phyloP scores from a whole-genome alignment of 2,329 filamentous ascomycete genomes.

The Pseudogymnoascus sp. region DNA sequence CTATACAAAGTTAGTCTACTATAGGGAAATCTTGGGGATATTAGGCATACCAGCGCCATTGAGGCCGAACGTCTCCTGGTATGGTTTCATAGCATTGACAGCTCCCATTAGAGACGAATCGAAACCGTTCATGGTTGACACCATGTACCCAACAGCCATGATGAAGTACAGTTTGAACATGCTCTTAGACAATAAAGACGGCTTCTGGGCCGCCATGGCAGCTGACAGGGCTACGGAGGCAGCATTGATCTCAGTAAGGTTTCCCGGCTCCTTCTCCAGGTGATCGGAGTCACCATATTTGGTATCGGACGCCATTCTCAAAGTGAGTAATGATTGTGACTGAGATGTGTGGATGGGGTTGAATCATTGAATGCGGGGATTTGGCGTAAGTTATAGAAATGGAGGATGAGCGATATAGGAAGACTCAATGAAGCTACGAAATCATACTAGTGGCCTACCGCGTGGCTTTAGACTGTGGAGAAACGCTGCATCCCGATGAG shows the following conservation, averaged over 20 bases:
- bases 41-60: conserved; percentile 33
- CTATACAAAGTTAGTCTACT: neutral
- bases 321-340: neutral
- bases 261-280: conserved; percentile 16
- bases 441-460: neutral
- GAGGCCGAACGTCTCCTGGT: conserved; percentile 43
- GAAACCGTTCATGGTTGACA: conserved; percentile 50
- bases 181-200: conserved; percentile 27
- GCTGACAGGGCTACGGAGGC: conserved; percentile 32
- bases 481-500: neutral
- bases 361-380: neutral
- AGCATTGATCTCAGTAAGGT: conserved; percentile 28
- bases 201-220: conserved; percentile 31
- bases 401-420: neutral
- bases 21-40: neutral
- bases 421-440: neutral
- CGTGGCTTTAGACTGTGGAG: neutral
- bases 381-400: neutral
- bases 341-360: neutral
- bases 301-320: neutral
- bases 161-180: conserved; percentile 34
- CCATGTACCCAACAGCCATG: conserved; percentile 34
- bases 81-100: conserved; percentile 44
- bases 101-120: conserved; percentile 17
- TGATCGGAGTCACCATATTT: conserved; percentile 5